Evolutionary conservation across 139 green algal species (phyloP), one percentile per base, ranked within the genome.

Genomic region (Eudorina sp.): DNA sequence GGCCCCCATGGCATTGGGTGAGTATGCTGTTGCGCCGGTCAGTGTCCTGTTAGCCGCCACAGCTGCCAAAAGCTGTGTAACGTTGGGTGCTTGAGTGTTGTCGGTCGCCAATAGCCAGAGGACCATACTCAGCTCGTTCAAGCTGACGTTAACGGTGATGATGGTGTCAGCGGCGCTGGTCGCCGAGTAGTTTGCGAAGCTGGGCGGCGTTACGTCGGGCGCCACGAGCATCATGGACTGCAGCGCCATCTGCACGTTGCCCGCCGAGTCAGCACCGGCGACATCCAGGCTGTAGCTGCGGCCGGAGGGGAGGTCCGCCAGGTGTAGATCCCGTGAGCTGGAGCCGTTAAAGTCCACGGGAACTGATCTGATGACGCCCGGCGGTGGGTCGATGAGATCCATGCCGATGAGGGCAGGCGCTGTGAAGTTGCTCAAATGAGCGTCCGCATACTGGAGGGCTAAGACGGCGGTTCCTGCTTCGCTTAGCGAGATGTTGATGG

Each of bases 161-260:
- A 73, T 25, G 1, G 70, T 89, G 83, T 94, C 91, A 13, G 25
- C 58, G 27, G 25, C 41, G 31, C 72, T 48, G 9, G 58, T 19
- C 27, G 41, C 77, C 38, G 68, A 66, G 69, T 79, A 36, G 73
- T 25, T 14, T 34, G 68, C 5, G 55, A 93, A 88, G 19, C 40
- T 9, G 8, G 91, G 91, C 27, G 91, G 91, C 36, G 23, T 82
- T 2, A 93, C 66, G 53, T 93, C 91, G 23, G 88, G 88, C 31
- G 88, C 73, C 5, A 19, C 27, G 14, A 90, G 18, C 27, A n/a
- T 14, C 45, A 88, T 25, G 43, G 68, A 34, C 38, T 38, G 0
- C 27, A 85, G 41, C 6, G 21, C 2, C 3, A 58, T 36, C 31
- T 73, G 53, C 18, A 88, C n/a, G 45, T 94, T 94, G 48, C 81